phyloP scores from a whole-genome alignment of 305 asterid genomes.

The Fraxinus sp. region DNA sequence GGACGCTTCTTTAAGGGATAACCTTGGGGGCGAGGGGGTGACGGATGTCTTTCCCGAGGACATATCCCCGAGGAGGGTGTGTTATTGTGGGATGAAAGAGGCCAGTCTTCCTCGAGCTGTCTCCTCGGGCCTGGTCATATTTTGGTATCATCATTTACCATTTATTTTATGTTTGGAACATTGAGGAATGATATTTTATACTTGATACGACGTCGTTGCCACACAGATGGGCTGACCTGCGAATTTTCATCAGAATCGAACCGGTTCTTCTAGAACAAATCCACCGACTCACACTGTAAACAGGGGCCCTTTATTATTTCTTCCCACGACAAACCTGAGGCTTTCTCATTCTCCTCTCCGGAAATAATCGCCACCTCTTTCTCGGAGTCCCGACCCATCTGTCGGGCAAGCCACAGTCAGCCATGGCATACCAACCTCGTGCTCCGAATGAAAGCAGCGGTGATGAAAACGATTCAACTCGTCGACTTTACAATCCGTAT shows the following conservation, averaged over 20 bases:
- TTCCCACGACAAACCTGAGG: background rate
- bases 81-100: too few relatives aligned
- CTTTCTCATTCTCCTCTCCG: background rate
- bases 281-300: background rate
- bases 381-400: background rate
- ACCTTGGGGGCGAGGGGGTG: too few relatives aligned
- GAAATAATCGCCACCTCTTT: background rate
- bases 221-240: background rate
- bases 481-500: constrained; percentile 86
- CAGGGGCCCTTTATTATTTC: background rate
- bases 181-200: too few relatives aligned
- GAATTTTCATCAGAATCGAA: background rate
- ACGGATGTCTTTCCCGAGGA: too few relatives aligned
- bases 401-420: background rate
- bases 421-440: constrained; percentile 74
- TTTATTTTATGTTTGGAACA: too few relatives aligned
- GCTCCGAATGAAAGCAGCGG: constrained; percentile 44
- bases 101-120: too few relatives aligned
- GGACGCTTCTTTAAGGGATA: too few relatives aligned
- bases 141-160: too few relatives aligned
- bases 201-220: too few relatives aligned
- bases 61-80: too few relatives aligned
- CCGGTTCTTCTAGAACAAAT: background rate
- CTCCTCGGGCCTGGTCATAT: too few relatives aligned
- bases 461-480: constrained; percentile 40